Base-by-base conservation (phyloP, 495 filamentous ascomycete genomes). In the Xylaria venustula region DNA sequence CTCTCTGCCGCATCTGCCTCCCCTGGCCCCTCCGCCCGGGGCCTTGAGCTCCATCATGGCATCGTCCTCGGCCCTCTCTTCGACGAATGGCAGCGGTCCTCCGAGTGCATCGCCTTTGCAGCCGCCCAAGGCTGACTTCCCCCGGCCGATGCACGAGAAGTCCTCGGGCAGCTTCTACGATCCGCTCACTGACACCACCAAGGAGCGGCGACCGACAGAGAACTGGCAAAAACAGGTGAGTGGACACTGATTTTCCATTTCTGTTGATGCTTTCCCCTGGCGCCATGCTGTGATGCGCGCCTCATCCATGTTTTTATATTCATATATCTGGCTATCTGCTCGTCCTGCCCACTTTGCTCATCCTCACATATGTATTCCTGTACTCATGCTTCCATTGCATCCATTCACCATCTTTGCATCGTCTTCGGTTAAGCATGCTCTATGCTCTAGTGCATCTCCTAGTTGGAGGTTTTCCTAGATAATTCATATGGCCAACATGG, bases 101-200 rank as follows among this genome's bases (percentile, higher is more conserved):
- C 62, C 67, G 30, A 67, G 69, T 67, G 67, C 66, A 71, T 71
- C 69, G 58, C 69, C 69, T 37, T 40, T 71, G 50, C 69, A 71
- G 48, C 59, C 67, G 49, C 69, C 70, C 32, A 70, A 70, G 48
- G 65, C 67, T 4, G 73, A 75, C 54, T 74, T 73, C 56, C 76
- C 72, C 54, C 73, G 71, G 42, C 65, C 68, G 0, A 59, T 65
- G 25, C 78, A 76, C 68, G 80, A 83, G 47, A 81, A 81, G 64
- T 63, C 60, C 8, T 55, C 74, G 34, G 75, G 79, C 59, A 77
- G 76, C 65, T 83, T 83, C 68, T 85, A 85, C 73, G 82, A 85
- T 61, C 82, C 81, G 25, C 81, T 80, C 20, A 77, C 80, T 17
- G 82, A 85, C 61, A 76, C 77, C 15, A 74, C 74, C 50, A 69